A percentile compares a stretch with the other conserved stretches of the same genome.
Conservation (phyloP, 352 stramenopile genomes). For the Globisporangium yorkense region DNA sequence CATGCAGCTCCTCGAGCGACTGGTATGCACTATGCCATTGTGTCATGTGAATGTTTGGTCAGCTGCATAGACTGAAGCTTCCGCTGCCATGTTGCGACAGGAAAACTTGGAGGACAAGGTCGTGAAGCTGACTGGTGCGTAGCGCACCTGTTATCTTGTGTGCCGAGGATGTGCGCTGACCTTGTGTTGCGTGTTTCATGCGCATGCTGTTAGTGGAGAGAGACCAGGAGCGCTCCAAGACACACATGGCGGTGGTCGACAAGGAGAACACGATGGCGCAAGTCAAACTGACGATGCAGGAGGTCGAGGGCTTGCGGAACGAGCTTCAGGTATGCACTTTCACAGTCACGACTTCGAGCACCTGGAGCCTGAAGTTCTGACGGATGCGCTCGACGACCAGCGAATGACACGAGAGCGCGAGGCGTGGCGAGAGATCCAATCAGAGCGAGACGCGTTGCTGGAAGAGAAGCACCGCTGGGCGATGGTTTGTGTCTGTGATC, state of each 20-base stretch:
- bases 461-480: constrained; percentile 85
- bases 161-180: no score
- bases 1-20: constrained; percentile 74
- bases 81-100: constrained; percentile 14
- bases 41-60: background rate
- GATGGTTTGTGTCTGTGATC: constrained; percentile 31
- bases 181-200: no score
- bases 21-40: constrained; percentile 29
- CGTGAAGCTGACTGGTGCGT: constrained; percentile 46
- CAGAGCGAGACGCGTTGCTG: constrained; percentile 67
- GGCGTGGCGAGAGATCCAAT: constrained; percentile 70
- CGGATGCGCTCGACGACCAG: constrained; percentile 9
- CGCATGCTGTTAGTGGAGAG: constrained; percentile 35
- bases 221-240: constrained; percentile 67
- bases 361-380: background rate
- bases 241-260: constrained; percentile 52
- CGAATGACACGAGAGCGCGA: constrained; percentile 71
- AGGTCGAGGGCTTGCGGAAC: constrained; percentile 35
- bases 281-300: constrained; percentile 41
- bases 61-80: background rate
- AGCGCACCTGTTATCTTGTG: no score
- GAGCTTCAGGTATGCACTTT: constrained; percentile 35
- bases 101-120: constrained; percentile 71
- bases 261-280: constrained; percentile 53
- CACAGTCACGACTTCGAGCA: background rate